phyloP scores from a whole-genome alignment of 148 eudicot species.

The Rhododendron henanense region DNA sequence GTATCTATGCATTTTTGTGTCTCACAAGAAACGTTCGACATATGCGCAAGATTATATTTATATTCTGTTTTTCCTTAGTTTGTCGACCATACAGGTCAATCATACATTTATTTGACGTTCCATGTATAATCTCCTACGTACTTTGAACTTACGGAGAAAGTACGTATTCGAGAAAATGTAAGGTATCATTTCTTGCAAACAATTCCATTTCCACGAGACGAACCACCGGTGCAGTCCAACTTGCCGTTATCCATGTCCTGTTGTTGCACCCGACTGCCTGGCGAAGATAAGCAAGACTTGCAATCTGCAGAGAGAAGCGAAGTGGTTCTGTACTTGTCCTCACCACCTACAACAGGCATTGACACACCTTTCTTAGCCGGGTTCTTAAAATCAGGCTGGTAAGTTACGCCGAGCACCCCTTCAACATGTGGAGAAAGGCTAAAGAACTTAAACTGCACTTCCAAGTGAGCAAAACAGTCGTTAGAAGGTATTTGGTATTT shows the following conservation, averaged over 20 bases:
- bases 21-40: background rate
- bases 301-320: conserved; percentile 47
- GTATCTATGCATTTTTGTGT: background rate
- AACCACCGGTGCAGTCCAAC: conserved; percentile 29
- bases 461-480: conserved; percentile 26
- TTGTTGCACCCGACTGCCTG: conserved; percentile 13
- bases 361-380: conserved; percentile 56
- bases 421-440: conserved; percentile 17
- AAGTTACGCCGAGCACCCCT: conserved; percentile 26
- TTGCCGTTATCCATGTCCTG: conserved; percentile 21
- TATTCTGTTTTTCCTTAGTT: background rate
- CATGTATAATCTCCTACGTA: background rate
- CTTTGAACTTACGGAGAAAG: background rate
- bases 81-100: background rate
- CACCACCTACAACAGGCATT: conserved; percentile 66
- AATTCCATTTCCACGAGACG: conserved; percentile 30
- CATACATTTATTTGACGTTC: background rate
- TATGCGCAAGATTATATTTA: background rate
- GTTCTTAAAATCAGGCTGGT: conserved; percentile 19
- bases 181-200: conserved; percentile 41
- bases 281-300: conserved; percentile 32
- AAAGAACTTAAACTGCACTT: conserved; percentile 22
- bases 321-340: conserved; percentile 47
- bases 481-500: conserved; percentile 7
- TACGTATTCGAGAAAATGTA: background rate